Base-by-base conservation (phyloP, 1,284 basidiomycete genomes). In the Marasmius fiardii region DNA sequence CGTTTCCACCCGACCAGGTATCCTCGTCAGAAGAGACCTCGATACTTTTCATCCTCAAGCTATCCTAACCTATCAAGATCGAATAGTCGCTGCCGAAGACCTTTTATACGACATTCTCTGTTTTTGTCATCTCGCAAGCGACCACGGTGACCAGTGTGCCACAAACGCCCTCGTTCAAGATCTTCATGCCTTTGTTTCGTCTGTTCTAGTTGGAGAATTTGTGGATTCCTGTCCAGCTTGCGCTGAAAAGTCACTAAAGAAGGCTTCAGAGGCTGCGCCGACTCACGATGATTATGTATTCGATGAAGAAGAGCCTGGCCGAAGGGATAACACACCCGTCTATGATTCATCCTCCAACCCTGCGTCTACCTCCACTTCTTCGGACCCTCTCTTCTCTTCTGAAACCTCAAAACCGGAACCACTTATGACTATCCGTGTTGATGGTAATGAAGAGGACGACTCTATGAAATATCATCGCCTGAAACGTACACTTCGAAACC, bases 141-240 rank as follows among this genome's bases (percentile, higher is more conserved):
- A 77, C n/a, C 91, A 93, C 65, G 86, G 83, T 8, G 88, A 88
- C 28, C 78, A 86, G n/a, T 90, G 92, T 68, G 88, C 82, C 73
- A 92, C 89, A 0, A 79, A 75, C 50, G 74, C 74, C 12, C 70
- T 80, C 55, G 77, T 91, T 43, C 76, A 83, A 52, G 72, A 80
- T 58, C 78, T 82, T 62, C 91, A 90, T 67, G 85, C 86, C 10
- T 92, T 88, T 85, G 80, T 93, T 43, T 90, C 90, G 14, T 91
- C 90, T 69, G 87, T 87, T 64, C 81, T 92, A 49, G 81, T 90
- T 51, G 80, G 86, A 7, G 80, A 81, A 56, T 92, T 91, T 64
- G 83, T 92, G 65, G 85, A 84, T 65, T 77, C 77, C 24, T 92
- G 90, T 65, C 89, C 89, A 8, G 85, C 85, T 10, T 92, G 90